Base-by-base conservation (phyloP, 306 rosid genomes). In the Prunus kanzakura region DNA sequence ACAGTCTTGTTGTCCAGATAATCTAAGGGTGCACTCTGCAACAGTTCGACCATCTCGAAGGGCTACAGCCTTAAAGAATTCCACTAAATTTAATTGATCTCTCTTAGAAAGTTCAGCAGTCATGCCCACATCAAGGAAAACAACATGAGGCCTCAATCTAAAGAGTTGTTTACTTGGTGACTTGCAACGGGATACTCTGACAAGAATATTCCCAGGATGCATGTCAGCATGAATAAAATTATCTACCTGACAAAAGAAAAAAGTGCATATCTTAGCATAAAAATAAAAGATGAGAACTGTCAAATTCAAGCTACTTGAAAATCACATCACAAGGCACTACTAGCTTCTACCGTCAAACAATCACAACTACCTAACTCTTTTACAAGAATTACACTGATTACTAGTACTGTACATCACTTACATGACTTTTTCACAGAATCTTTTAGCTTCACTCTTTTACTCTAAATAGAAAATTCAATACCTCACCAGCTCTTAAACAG, bases 191-290 rank as follows among this genome's bases (percentile, higher is more conserved):
- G 51, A 75, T 20, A 81, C 79, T 72, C 97, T 85, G 72, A 92
- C 93, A 52, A 92, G 96, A 77, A 92, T 92, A 86, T 92, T 92
- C 79, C 96, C 97, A 35, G 97, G 96, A 79, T 92, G 97, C 93
- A 92, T 87, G 81, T 92, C 97, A 62, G 97, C 96, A 78, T 92
- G 97, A 60, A 90, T 79, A 80, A 92, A 92, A 82, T 92, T 92
- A 79, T 90, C 97, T 38, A 90, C 89, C 97, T 90, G 88, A 47
- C 85, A 82, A 74, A 76, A 38, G 43, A 61, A 58, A 81, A 58
- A 72, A 8, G 71, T 22, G 25, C 11, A 27, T 2, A 38, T 70
- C 64, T 71, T 20, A 71, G 64, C 49, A 12, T 27, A 18, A 11
- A 52, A 13, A 51, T 20, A 45, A 71, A 71, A n/a, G 64, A 71